Evolutionary conservation across 2,329 filamentous ascomycete genomes (phyloP), one percentile per base, ranked within the genome.

Genomic region (Cladosporium sp.): DNA sequence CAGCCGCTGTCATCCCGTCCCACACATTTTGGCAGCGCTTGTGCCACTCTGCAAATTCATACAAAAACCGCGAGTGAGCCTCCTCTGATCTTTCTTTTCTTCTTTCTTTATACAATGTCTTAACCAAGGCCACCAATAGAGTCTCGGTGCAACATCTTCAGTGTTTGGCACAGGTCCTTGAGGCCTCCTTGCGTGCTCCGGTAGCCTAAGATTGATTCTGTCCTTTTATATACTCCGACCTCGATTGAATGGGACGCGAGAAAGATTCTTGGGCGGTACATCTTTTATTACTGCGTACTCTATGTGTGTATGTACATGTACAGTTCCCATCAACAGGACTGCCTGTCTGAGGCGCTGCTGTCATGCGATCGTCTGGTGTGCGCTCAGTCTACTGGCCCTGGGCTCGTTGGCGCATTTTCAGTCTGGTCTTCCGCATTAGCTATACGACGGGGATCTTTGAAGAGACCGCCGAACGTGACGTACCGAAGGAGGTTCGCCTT

Each of bases 141-240:
- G 93, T 99, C 93, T 95, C 92, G 91, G 87, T 87, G 84, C 83
- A 88, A 83, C 87, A 83, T 60, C 13, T 71, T 91, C 88, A 89
- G 80, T 97, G 82, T 87, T 89, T 90, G n/a, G 84, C 88, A 89
- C 88, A 95, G 89, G 82, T 85, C 84, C 71, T 59, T 54, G 78
- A 74, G 85, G 77, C 80, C 88, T 91, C 86, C 55, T 75, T 76
- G 88, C 91, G 92, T 89, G 93, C 93, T 99, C 90, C 91, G 89
- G 90, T 88, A 79, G 88, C 87, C 92, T 86, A 89, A 95, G 88
- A 87, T 69, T 77, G 53, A 82, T 76, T 71, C 72, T 75, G 76
- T 78, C 54, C 84, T 81, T 83, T 67, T 71, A 62, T 65, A 86
- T 80, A 80, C 81, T 71, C 71, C 64, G 64, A 65, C 70, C 64